Base-by-base conservation (phyloP, 768 basidiomycete genomes). In the Panaeolus cyanescens region DNA sequence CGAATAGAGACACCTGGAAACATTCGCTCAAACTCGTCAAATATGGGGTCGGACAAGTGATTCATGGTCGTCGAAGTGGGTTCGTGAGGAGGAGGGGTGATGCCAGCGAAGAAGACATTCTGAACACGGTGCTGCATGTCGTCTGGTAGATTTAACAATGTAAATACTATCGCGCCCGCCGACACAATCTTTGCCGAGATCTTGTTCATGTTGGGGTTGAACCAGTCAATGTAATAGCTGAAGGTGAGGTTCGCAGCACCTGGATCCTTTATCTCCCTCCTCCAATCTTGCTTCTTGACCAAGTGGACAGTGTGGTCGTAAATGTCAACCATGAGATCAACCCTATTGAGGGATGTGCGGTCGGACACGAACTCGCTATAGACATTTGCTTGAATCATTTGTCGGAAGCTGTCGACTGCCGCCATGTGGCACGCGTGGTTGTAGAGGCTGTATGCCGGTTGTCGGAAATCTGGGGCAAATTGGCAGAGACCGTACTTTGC, bases 61-160 rank as follows among this genome's bases (percentile, higher is more conserved):
- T 59, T 63, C 53, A 71, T 68, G 4, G 65, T 68, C 33, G 37
- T 59, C n/a, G 66, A 39, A 20, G 33, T 62, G n/a, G 68, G 70
- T 54, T 67, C 70, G 17, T 63, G 56, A 1, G 63, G 64, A 9
- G 64, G 63, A 10, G 70, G 70, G 4, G 65, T 71, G n/a, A 71
- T 69, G 8, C 64, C 65, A 36, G 56, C 56, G 25, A 58, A 58
- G 42, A 58, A 58, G 17, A 40, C 42, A 40, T 58, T 58, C 34
- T 66, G 42, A 30, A 58, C 56, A 34, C 33, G 59, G 32, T 56
- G 32, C 32, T 45, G 65, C 25, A 55, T 53, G 20, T 66, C 54
- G 34, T 58, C 59, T 17, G 64, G 66, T 7, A 68, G 54, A 54
- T 66, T 68, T 17, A 66, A 60, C 59, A 65, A 68, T 42, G 62